Base-by-base conservation (phyloP, 2,329 filamentous ascomycete species). In the Fusarium begoniae region DNA sequence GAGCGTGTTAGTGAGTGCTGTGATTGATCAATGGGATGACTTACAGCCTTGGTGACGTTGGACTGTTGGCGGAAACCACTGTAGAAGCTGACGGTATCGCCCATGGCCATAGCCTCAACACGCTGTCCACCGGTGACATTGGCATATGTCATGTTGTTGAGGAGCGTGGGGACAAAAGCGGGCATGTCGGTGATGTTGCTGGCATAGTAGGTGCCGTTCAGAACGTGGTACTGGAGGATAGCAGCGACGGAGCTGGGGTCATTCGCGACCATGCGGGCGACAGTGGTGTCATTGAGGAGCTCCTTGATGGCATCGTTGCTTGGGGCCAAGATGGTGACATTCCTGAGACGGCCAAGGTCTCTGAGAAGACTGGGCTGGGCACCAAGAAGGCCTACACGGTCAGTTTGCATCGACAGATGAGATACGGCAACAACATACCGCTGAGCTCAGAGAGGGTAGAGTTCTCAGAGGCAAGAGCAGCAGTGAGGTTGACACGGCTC, bases 211-310 rank as follows among this genome's bases (percentile, higher is more conserved):
- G 81, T 85, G 38, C 85, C 86, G 55, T 86, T 84, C 54, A 91
- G 81, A 51, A 91, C 85, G 78, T 92, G 90, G 81, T 92, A 92
- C 37, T 84, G 79, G 10, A 92, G 83, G 43, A 91, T 83, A 30
- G 79, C 79, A 28, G 81, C 78, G 24, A 84, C 77, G 15, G 88
- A 79, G 56, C 81, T 79, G 48, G 79, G 68, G 67, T 85, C 81
- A 6, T 86, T 80, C 10, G 80, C 76, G 8, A 81, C 79, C 70
- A 81, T 83, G 9, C 86, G 74, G 65, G 84, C 83, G 30, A 80
- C 77, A 37, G 86, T 68, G 8, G 81, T 83, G n/a, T 83, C 84
- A 62, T 83, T 85, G 26, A 83, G 82, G 59, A 89, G 86, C 44
- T 82, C 82, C 55, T 84, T 81, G 81, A 90, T 87, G 17, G 88